Evolutionary conservation across 1,139 yeast species (phyloP), one percentile per base, ranked within the genome.

Genomic region (Kurtzmaniella quercitrusa): DNA sequence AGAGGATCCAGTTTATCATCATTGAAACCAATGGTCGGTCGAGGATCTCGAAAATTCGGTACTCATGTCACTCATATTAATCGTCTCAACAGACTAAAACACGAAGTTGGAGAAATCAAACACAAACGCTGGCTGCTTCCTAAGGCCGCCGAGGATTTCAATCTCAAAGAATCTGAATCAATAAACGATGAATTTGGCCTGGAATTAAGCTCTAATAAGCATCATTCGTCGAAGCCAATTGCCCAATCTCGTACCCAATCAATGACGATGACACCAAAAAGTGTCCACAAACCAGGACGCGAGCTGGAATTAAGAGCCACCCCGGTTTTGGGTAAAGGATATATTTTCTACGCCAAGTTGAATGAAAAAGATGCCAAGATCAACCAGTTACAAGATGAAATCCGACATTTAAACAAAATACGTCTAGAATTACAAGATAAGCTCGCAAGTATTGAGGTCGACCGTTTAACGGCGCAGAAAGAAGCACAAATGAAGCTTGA

Each of bases 41-140:
- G 30, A 11, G 30, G 30, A 9, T 14, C 30, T 9, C 19, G 16
- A 9, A 34, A 34, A 20, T 20, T 34, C 20, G 26, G 37, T 34
- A 19, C 34, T 21, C 44, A 28, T 33, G 26, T 11, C 17, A 38
- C 17, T 12, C n/a, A 30, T 8, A 18, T 16, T 16, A 36, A 40
- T 36, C 17, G 23, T 2, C 21, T 34, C 16, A 34, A 34, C 26
- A n/a, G 14, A 15, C 16, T 34, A 5, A 22, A 26, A 6, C 8
- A 17, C 16, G 40, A 42, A 15, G 35, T 22, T 7, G 30, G 38
- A 19, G 22, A 36, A 38, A 40, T 40, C 33, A 42, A 41, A 45
- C 41, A 34, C 23, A 34, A 19, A 26, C 18, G 39, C 44, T 35
- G 33, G 39, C 23, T 14, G 16, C 21, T 38, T 18, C 33, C 36